A percentile compares a stretch with the other conserved stretches of the same genome.
These are phyloP conservation scores for Aspergillus sclerotialis DNA, from an alignment of 2,329 filamentous ascomycete genomes.

Conservation along the genomic window DNA sequence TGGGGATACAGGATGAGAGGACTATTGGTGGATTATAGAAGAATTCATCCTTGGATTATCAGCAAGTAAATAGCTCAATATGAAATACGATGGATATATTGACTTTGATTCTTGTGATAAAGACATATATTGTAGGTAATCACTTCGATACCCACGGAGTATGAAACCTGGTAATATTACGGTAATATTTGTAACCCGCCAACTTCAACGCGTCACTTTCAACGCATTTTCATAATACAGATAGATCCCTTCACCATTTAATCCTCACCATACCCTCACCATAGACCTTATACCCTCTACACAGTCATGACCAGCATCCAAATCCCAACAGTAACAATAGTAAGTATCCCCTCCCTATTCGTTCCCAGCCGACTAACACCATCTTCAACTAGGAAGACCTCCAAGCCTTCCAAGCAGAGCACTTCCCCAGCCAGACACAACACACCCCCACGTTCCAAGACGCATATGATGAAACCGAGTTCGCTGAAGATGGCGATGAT, in stretches of 20 bases:
- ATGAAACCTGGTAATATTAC: too few species aligned
- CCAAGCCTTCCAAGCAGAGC: conserved; percentile 50
- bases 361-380: neutral
- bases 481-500: conserved; percentile 39
- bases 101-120: too few species aligned
- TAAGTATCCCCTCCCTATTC: conserved; percentile 10
- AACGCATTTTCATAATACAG: conserved; percentile 1
- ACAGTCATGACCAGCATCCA: conserved; percentile 13
- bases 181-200: neutral
- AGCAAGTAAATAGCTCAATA: too few species aligned
- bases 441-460: conserved; percentile 2
- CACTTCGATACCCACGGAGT: too few species aligned
- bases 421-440: conserved; percentile 42
- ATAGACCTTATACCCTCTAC: neutral
- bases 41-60: too few species aligned
- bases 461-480: conserved; percentile 12
- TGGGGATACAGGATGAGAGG: conserved; percentile 5
- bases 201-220: conserved; percentile 8
- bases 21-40: conserved; percentile 11
- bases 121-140: too few species aligned
- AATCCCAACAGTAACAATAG: conserved; percentile 30
- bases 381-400: conserved; percentile 49
- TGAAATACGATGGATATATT: too few species aligned
- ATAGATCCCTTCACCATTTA: conserved; percentile 2
- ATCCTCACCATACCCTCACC: conserved; percentile 6